phyloP scores from a whole-genome alignment of 805 yeast genomes.

The Starmerella stigmatis region DNA sequence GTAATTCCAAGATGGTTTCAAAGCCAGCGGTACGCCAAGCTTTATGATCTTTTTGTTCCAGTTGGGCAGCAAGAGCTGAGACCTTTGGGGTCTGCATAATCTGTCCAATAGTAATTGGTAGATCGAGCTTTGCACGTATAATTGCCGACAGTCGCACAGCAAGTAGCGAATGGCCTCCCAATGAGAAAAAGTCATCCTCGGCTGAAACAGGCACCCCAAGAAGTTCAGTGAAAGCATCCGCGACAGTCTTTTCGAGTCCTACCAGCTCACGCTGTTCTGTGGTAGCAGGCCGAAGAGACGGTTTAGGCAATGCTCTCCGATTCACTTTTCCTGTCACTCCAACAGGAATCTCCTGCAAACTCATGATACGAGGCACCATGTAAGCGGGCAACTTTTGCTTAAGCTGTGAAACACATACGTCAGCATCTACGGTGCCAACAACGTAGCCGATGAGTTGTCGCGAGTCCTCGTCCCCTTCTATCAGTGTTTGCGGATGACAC shows the following conservation, averaged over 20 bases:
- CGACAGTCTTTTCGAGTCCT: constrained; percentile 10
- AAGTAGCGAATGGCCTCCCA: constrained; percentile 93
- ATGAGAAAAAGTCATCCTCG: constrained; percentile 78
- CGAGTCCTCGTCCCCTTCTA: constrained; percentile 9
- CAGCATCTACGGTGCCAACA: not conserved
- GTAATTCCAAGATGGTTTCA: constrained; percentile 6
- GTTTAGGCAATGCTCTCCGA: constrained; percentile 60
- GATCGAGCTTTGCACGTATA: constrained; percentile 4
- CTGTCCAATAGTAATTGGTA: constrained; percentile 18
- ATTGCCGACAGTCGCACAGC: constrained; percentile 35
- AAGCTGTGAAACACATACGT: not conserved
- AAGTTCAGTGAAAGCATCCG: constrained; percentile 7
- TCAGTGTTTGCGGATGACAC: constrained; percentile 8
- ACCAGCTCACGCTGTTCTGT: not conserved
- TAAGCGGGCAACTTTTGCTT: constrained; percentile 47
- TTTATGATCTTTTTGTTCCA: not conserved
- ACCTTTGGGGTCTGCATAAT: constrained; percentile 15
- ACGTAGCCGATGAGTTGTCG: constrained; percentile 16
- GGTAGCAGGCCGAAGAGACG: not conserved
- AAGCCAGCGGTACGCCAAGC: constrained; percentile 14
- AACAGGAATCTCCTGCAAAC: constrained; percentile 71
- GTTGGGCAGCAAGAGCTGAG: constrained; percentile 9
- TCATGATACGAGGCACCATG: constrained; percentile 88
- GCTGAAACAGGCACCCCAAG: constrained; percentile 7
- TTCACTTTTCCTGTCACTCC: constrained; percentile 97